Percentiles rank a stretch among this genome's conserved stretches.
Evolutionary conservation across 768 basidiomycete species (phyloP).

Genomic region (Rhodotorula paludigena): DNA sequence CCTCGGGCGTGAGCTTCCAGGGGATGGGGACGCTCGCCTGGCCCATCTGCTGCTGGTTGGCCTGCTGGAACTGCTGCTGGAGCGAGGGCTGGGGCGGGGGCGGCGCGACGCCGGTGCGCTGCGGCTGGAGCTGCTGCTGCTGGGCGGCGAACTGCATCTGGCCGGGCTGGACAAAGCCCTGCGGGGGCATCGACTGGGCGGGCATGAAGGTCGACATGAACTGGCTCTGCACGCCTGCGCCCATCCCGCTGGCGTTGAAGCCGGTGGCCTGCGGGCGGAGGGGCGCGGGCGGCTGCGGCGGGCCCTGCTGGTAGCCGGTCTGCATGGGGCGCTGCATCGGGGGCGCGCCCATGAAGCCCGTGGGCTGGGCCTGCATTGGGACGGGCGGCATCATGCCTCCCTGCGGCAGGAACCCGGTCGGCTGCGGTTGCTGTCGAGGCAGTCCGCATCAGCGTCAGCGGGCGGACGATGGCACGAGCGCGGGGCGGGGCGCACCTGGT

Average conservation of each 20-base stretch:
- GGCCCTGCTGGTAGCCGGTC: conserved; percentile 52
- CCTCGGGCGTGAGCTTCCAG: conserved; percentile 78
- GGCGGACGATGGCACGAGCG: neutral
- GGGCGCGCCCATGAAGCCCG: conserved; percentile 49
- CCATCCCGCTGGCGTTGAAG: conserved; percentile 52
- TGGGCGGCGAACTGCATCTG: conserved; percentile 35
- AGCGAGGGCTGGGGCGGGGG: conserved; percentile 53
- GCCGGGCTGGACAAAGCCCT: conserved; percentile 7
- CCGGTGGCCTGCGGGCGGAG: conserved; percentile 73
- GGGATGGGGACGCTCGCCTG: conserved; percentile 64
- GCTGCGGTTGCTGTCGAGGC: conserved; percentile 37
- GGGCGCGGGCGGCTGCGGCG: conserved; percentile 54
- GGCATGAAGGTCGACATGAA: conserved; percentile 70
- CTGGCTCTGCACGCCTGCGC: conserved; percentile 30
- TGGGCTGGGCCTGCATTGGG: conserved; percentile 59
- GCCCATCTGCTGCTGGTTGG: conserved; percentile 56
- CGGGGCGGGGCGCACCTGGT: conserved; percentile 43
- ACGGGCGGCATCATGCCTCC: conserved; percentile 3
- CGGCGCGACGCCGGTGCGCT: conserved; percentile 60
- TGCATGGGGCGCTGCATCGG: conserved; percentile 43
- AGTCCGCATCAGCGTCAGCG: neutral
- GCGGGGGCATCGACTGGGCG: conserved; percentile 24
- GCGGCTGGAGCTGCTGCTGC: conserved; percentile 46
- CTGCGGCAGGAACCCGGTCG: conserved; percentile 16
- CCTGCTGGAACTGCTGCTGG: conserved; percentile 27